Base-by-base conservation (phyloP, 108 stramenopile species). In the Cyclotella choctawhatcheeana region DNA sequence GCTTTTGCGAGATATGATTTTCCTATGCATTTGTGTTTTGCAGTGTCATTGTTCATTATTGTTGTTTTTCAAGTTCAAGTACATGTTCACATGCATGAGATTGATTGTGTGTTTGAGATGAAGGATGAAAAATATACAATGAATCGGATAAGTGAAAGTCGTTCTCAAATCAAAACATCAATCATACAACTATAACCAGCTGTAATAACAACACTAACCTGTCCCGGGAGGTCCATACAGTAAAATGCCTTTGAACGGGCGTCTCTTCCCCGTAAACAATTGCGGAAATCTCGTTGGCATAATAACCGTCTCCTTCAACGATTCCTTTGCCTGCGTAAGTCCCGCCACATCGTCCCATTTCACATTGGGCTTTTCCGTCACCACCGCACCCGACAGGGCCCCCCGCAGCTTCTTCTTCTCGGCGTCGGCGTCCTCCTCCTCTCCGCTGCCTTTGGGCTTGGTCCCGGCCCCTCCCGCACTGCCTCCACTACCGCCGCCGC, bases 1-100 rank as follows among this genome's bases (percentile, higher is more conserved):
- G 99, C 99, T 83, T 99, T 99, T 61, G 99, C 99, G 13, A 99
- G 76, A 74, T 92, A 98, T 17, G 97, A 96, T 82, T 99, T 99
- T 16, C 95, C 92, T 40, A 69, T 26, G n/a, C 74, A 82, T 7
- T 14, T 16, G 25, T 26, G 47, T 14, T 40, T 37, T 37, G 31
- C 8, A 26, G 3, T 35, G 29, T 17, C 13, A 14, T 30, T n/a
- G 12, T 58, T 32, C n/a, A 12, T 1, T 4, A 1, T 18, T 7
- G 27, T 32, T 58, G 30, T 2, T 14, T 58, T 58, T 13, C 8
- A 1, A 34, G 18, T n/a, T 51, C n/a, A n/a, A n/a, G n/a, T n/a
- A n/a, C n/a, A n/a, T n/a, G n/a, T n/a, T n/a, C n/a, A n/a, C n/a
- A n/a, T n/a, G n/a, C n/a, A n/a, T n/a, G n/a, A n/a, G n/a, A n/a